Conservation (phyloP, 2,329 filamentous ascomycete genomes). For the Verticillium nonalfalfae region DNA sequence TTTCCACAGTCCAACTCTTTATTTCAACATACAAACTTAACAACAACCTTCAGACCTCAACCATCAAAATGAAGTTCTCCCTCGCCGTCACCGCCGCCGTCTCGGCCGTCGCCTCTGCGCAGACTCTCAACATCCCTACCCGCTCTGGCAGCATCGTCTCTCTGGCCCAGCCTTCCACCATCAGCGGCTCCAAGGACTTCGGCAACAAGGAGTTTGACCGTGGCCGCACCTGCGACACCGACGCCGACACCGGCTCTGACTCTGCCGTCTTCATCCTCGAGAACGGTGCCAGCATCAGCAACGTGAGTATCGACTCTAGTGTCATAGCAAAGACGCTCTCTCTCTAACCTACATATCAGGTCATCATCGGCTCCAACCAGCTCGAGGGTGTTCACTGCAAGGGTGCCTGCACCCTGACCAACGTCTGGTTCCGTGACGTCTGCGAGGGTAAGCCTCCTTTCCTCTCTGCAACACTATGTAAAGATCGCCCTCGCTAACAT, state of each 20-base stretch:
- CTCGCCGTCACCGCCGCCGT: conserved; percentile 1
- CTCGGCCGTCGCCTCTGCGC: conserved; percentile 9
- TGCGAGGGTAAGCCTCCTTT: conserved; percentile 21
- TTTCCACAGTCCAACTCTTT: neutral
- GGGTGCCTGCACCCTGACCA: conserved; percentile 32
- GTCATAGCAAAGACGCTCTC: neutral
- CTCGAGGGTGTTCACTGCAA: conserved; percentile 45
- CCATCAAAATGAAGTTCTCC: neutral
- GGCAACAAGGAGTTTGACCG: conserved; percentile 15
- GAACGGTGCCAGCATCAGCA: conserved; percentile 41
- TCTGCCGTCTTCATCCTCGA: conserved; percentile 44
- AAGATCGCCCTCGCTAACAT: neutral
- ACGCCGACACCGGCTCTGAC: conserved; percentile 12
- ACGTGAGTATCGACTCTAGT: conserved; percentile 18
- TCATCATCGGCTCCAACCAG: conserved; percentile 45
- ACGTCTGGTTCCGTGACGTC: conserved; percentile 31
- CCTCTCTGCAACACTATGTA: neutral
- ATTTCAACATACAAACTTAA: neutral
- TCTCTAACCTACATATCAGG: neutral
- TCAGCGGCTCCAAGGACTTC: conserved; percentile 12
- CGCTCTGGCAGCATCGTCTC: conserved; percentile 14
- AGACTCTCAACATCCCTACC: conserved; percentile 16
- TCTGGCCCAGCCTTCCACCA: conserved; percentile 11
- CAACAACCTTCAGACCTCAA: neutral
- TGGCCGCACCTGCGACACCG: conserved; percentile 11